Evolutionary conservation across 2,329 filamentous ascomycete genomes (phyloP).

Genomic region (Pseudopyrenochaeta lycopersici): DNA sequence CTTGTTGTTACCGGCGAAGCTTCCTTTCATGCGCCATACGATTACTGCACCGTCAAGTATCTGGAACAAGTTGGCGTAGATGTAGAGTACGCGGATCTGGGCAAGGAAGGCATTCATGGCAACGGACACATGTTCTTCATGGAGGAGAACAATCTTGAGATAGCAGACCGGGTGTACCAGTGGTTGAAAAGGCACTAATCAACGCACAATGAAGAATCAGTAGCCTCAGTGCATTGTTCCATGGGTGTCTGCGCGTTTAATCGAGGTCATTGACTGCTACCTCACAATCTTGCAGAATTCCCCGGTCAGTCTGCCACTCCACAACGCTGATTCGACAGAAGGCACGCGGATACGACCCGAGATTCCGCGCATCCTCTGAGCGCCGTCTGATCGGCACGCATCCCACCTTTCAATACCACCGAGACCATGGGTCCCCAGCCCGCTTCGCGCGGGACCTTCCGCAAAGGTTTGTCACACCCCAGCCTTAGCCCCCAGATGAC

Average conservation of each 20-base stretch:
- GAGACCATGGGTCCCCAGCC: background rate
- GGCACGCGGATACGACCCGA: background rate
- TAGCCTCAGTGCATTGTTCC: background rate
- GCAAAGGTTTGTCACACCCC: background rate
- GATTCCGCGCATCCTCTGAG: background rate
- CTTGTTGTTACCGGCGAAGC: constrained; percentile 63
- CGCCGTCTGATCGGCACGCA: background rate
- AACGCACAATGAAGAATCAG: background rate
- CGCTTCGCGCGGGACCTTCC: background rate
- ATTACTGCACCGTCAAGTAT: constrained; percentile 64
- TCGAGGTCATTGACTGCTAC: background rate
- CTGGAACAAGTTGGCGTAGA: constrained; percentile 55
- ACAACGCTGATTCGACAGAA: background rate
- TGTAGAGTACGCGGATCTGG: constrained; percentile 40
- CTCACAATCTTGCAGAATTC: background rate
- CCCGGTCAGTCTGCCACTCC: background rate
- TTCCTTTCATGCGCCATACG: constrained; percentile 63
- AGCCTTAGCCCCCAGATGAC: background rate
- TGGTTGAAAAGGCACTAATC: constrained; percentile 9
- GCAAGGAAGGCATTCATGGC: constrained; percentile 70
- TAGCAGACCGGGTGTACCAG: constrained; percentile 1
- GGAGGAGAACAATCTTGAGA: constrained; percentile 41
- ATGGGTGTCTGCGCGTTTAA: background rate
- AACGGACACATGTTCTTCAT: constrained; percentile 54
- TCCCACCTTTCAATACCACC: background rate